A percentile compares a stretch with the other conserved stretches of the same genome.
These are phyloP conservation scores for Pseudonectria buxi DNA, from an alignment of 2,329 filamentous ascomycete genomes.

Conservation along the genomic window DNA sequence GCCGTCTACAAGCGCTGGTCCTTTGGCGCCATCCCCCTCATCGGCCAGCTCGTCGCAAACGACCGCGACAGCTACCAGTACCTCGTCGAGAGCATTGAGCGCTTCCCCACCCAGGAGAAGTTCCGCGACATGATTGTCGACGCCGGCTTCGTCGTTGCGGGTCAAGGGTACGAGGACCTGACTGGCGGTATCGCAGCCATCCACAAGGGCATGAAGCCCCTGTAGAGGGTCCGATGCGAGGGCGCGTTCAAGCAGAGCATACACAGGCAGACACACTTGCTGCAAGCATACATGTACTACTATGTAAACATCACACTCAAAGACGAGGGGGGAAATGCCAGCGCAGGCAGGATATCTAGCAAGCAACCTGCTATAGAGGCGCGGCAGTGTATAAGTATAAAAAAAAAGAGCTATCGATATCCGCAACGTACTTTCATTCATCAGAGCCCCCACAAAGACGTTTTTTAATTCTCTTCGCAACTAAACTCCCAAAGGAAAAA, in stretches of 20 bases:
- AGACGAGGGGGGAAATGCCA: no score
- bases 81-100: slow-evolving; percentile 93
- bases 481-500: slow-evolving; percentile 19
- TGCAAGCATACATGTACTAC: slow-evolving; percentile 1
- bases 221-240: slow-evolving; percentile 22
- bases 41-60: slow-evolving; percentile 89
- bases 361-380: slow-evolving; percentile 7
- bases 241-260: no score
- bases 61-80: slow-evolving; percentile 98
- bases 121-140: slow-evolving; percentile 78
- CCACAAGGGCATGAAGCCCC: slow-evolving; percentile 89
- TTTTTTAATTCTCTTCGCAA: slow-evolving; percentile 24
- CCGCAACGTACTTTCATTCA: slow-evolving; percentile 1
- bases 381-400: slow-evolving; percentile 19
- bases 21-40: slow-evolving; percentile 87
- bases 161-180: slow-evolving; percentile 79
- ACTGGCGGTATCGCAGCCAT: slow-evolving; percentile 91
- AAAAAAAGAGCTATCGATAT: slow-evolving; percentile 1
- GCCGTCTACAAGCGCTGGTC: slow-evolving; percentile 92
- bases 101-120: slow-evolving; percentile 78
- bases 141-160: slow-evolving; percentile 80
- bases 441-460: slow-evolving; percentile 20
- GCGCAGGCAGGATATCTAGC: slow-evolving; percentile 11
- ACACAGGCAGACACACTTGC: no score
- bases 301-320: slow-evolving; percentile 10